Evolutionary conservation across 2,329 filamentous ascomycete species (phyloP), one percentile per base, ranked within the genome.

Genomic region (Penicillium sp.): DNA sequence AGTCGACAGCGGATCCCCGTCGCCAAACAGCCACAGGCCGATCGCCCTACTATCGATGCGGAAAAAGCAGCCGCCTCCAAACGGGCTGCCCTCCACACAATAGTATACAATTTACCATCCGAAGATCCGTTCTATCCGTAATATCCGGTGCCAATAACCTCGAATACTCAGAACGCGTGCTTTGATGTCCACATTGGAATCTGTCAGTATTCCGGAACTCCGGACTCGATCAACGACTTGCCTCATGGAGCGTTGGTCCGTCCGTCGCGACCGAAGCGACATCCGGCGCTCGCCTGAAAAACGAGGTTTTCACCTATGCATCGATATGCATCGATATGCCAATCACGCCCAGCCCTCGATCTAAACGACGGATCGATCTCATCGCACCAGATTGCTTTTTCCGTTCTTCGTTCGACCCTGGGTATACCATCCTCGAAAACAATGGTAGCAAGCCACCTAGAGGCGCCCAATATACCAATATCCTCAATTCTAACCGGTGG

Each of bases 11-110:
- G n/a, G 10, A 38, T 21, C 9, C 16, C 36, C 16, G 10, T 13
- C 9, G 9, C 16, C 2, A 16, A 10, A 38, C 21, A 42, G 41
- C 41, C 23, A 21, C 31, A 34, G 16, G 31, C 1, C 28, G 15
- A 38, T 23, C 23, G 8, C 4, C 44, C 2, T 33, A 2, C 15
- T 28, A 23, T 13, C 2, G 45, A 16, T 9, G 44, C 34, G 52
- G 49, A 47, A 42, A 51, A 48, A 31, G 42, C 44, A 51, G 41
- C 54, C 54, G 38, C 44, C 48, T 45, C 39, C 16, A 13, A 34
- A 21, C 18, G 18, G 3, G 18, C 18, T 21, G 18, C 18, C 24
- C 7, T 28, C 24, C 24, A 39, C 33, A 16, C 33, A 36, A 18
- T 7, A 16, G 33, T 33, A 36, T 18, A 21, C 34, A 38, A 38